A percentile compares a stretch with the other conserved stretches of the same genome.
These are phyloP conservation scores for Chytriomyces sp. DNA, from an alignment of 192 early-diverging fungal species.

Conservation along the genomic window DNA sequence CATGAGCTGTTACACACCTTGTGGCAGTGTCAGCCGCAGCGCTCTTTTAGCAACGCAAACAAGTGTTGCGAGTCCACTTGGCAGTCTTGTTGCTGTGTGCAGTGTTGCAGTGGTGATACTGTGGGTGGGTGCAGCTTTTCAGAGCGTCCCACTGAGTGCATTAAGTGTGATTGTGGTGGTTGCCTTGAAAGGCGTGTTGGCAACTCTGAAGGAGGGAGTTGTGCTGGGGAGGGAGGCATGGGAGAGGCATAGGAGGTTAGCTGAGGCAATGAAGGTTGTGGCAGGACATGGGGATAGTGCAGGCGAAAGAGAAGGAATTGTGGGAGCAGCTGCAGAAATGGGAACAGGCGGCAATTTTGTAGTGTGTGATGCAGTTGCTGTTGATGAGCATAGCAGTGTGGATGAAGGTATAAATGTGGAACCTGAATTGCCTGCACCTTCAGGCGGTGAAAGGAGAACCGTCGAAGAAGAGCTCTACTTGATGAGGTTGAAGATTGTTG, in stretches of 20 bases:
- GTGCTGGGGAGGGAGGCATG: conserved; percentile 1
- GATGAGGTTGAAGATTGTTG: conserved; percentile 1
- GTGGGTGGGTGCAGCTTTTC: conserved; percentile 5
- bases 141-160: conserved; percentile 5
- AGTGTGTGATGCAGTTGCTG: conserved; percentile 5
- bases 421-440: not conserved
- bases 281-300: not conserved
- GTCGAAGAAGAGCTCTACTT: conserved; percentile 6
- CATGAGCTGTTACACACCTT: conserved; percentile 15
- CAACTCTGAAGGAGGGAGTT: not conserved
- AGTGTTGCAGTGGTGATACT: conserved; percentile 9
- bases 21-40: conserved; percentile 15
- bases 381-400: not conserved
- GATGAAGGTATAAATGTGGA: not conserved
- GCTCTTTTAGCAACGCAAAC: conserved; percentile 31
- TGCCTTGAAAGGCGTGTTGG: not conserved
- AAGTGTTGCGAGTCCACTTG: conserved; percentile 5
- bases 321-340: not conserved
- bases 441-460: not conserved
- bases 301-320: not conserved
- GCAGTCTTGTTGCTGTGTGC: not conserved
- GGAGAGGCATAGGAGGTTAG: not conserved
- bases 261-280: conserved; percentile 19
- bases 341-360: not conserved
- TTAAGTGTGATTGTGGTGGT: conserved; percentile 4